A percentile compares a stretch with the other conserved stretches of the same genome.
Conservation (phyloP, 257 asterid species). For the Ballota nigra region DNA sequence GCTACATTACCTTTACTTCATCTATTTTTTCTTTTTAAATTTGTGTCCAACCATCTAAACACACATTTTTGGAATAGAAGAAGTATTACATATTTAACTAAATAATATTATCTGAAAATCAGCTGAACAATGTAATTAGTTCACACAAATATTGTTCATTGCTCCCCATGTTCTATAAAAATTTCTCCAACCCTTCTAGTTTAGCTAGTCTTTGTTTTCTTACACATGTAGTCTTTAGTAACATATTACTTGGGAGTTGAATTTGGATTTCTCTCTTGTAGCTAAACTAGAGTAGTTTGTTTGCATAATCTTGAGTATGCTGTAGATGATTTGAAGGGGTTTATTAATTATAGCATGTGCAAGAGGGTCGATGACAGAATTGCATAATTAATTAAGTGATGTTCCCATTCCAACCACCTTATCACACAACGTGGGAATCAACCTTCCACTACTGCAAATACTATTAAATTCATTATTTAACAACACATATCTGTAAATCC, state of each 20-base stretch:
- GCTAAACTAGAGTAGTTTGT: neutral
- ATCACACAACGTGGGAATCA: neutral
- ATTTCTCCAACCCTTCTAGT: no score
- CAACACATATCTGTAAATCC: no score
- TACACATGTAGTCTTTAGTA: neutral
- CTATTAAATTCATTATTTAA: neutral
- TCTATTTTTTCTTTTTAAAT: no score
- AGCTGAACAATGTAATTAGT: no score
- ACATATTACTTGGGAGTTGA: neutral
- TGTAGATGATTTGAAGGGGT: neutral
- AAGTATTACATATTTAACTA: no score
- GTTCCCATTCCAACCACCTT: neutral
- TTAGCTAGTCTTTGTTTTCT: no score
- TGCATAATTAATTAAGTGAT: neutral
- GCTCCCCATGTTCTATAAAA: no score
- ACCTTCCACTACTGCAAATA: neutral
- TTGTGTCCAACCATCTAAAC: no score
- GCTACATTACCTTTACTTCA: no score
- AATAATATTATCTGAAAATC: no score
- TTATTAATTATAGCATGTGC: neutral
- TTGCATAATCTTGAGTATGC: neutral
- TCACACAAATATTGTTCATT: no score
- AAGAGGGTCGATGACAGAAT: neutral
- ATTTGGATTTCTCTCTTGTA: neutral
- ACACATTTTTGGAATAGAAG: no score